Base-by-base conservation (phyloP, 331 rosid species). In the Erythrophleum ivorense region DNA sequence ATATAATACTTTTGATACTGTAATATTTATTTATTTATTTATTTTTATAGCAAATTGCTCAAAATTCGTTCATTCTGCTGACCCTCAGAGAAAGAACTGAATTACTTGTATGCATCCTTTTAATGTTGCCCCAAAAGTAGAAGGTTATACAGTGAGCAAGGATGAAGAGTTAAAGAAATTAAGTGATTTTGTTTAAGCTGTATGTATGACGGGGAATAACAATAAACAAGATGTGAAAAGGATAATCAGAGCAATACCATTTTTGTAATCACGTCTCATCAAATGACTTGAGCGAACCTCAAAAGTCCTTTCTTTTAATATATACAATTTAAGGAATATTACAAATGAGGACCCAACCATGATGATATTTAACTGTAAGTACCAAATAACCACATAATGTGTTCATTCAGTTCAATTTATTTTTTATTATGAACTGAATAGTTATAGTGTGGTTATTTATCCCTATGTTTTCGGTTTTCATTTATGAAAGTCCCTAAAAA, bases 121-220 rank as follows among this genome's bases (percentile, higher is more conserved):
- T 71, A 60, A 31, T 41, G 38, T 58, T 46, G 74, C 71, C 43
- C 73, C 64, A 76, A 60, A 73, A 75, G 29, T 45, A 75, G 4
- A 58, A 57, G 36, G 40, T 18, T 63, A 71, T 46, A 31, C 40
- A 78, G 81, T 24, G 70, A 55, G 38, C 73, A 62, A 72, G 69
- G 54, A 55, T 71, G 43, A 49, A 78, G 62, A 81, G 33, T 52
- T 36, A 7, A 67, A 73, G 65, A 48, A 38, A 59, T 34, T 15
- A 57, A 76, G 74, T 31, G 13, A 84, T 59, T 58, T 49, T 84
- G 52, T 53, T 52, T 24, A 84, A 60, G 83, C 34, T n/a, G 38
- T 21, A 52, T 40, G 59, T 53, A 45, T 36, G 13, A 53, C 55
- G 24, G 77, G 36, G 68, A 87, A 65, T 73, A 48, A 45, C 41